A percentile compares a stretch with the other conserved stretches of the same genome.
Conservation (phyloP, 345 rosid genomes). For the Erysimum cheiranthoides region DNA sequence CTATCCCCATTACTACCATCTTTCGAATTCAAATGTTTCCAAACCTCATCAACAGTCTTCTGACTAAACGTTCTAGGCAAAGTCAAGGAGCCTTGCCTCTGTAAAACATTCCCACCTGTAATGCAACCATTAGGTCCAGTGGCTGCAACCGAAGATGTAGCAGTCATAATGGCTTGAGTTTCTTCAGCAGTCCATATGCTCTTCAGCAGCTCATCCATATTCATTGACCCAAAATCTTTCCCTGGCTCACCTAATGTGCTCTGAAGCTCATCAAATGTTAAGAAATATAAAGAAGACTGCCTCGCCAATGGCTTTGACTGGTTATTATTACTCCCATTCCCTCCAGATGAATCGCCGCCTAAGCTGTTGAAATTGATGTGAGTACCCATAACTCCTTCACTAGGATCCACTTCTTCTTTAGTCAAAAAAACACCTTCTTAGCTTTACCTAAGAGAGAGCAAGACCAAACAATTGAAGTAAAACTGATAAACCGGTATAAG, state of each 20-base stretch:
- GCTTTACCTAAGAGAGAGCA: conserved; percentile 22
- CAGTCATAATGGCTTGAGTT: conserved; percentile 56
- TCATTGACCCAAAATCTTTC: conserved; percentile 96
- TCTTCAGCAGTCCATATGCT: conserved; percentile 90
- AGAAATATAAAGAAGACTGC: conserved; percentile 75
- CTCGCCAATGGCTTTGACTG: conserved; percentile 54
- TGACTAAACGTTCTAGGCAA: conserved; percentile 89
- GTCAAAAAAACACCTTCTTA: not conserved
- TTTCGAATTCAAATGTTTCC: conserved; percentile 64
- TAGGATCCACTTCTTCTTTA: conserved; percentile 28
- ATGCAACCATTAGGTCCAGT: conserved; percentile 40
- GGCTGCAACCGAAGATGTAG: conserved; percentile 39
- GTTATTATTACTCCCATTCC: conserved; percentile 44
- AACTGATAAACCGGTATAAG: not conserved
- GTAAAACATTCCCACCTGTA: conserved; percentile 52
- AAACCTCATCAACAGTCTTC: conserved; percentile 92
- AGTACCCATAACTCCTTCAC: conserved; percentile 52
- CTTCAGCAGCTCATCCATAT: conserved; percentile 94
- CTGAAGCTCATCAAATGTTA: conserved; percentile 92
- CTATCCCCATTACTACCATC: conserved; percentile 45
- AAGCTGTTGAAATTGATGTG: conserved; percentile 64
- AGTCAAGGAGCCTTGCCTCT: conserved; percentile 88
- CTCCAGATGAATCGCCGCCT: conserved; percentile 46
- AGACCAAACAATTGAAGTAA: not conserved
- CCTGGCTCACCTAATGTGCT: conserved; percentile 70